Percentiles rank a stretch among this genome's conserved stretches.
Conservation (phyloP, 371 early-diverging fungal genomes). For the Sporodiniella umbellata region DNA sequence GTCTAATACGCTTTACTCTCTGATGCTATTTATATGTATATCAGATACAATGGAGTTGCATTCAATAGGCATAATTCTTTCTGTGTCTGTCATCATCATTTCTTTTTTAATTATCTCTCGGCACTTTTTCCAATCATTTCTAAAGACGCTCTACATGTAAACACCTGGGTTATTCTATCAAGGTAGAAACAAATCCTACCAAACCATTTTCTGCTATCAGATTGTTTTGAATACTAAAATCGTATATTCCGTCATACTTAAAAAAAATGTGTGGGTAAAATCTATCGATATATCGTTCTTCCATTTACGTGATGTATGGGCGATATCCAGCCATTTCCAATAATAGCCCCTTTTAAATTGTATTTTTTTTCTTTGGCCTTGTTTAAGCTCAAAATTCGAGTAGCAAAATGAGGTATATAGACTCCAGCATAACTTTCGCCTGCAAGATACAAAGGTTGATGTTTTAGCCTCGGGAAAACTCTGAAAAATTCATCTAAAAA, state of each 20-base stretch:
- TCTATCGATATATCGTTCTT: neutral
- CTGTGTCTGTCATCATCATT: too few relatives aligned
- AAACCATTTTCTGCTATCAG: slow-evolving; percentile 24
- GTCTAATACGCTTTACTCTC: slow-evolving; percentile 34
- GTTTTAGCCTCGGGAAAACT: slow-evolving; percentile 56
- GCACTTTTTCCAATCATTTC: too few relatives aligned
- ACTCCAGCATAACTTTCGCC: slow-evolving; percentile 89
- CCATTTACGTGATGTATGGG: slow-evolving; percentile 65
- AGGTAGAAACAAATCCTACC: neutral
- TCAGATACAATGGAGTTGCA: too few relatives aligned
- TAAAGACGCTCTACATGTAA: slow-evolving; percentile 27
- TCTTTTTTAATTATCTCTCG: too few relatives aligned
- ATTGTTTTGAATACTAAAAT: slow-evolving; percentile 40
- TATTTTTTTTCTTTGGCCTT: slow-evolving; percentile 36
- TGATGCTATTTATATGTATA: too few relatives aligned
- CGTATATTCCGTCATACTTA: slow-evolving; percentile 56
- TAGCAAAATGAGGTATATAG: slow-evolving; percentile 81
- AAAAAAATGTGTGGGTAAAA: too few relatives aligned
- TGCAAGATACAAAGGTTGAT: slow-evolving; percentile 68
- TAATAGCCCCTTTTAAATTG: slow-evolving; percentile 64
- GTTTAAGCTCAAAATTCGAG: slow-evolving; percentile 54
- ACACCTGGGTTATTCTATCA: neutral
- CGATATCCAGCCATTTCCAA: slow-evolving; percentile 92
- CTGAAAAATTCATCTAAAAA: slow-evolving; percentile 65
- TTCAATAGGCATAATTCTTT: too few relatives aligned